phyloP scores from a whole-genome alignment of 257 asterid genomes.

The Solanum ahanhuiri region DNA sequence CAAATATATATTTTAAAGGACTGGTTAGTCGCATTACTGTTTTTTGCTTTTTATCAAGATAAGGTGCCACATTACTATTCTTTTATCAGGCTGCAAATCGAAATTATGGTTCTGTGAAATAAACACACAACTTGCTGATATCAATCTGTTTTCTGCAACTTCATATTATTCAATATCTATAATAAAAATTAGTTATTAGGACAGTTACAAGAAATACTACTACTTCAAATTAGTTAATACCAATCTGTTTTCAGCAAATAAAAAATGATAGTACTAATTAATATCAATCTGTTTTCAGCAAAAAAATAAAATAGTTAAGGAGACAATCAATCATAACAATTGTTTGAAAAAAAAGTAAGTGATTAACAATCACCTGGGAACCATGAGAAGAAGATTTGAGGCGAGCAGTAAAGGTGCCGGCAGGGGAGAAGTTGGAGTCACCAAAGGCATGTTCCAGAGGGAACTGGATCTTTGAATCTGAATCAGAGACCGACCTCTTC shows the following conservation, averaged over 20 bases:
- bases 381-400: constrained; percentile 69
- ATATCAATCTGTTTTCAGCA: not conserved
- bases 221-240: not conserved
- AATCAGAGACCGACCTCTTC: constrained; percentile 43
- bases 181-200: not conserved
- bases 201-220: not conserved
- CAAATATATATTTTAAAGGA: not conserved
- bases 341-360: not conserved
- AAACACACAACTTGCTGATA: not conserved
- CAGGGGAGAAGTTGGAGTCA: constrained; percentile 69
- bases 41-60: not conserved
- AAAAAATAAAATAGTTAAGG: not conserved
- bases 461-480: constrained; percentile 76
- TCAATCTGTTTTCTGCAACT: not conserved
- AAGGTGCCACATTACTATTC: not conserved
- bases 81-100: not conserved
- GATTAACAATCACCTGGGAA: constrained; percentile 43
- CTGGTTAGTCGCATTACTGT: not conserved
- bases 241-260: not conserved
- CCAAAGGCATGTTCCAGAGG: constrained; percentile 86
- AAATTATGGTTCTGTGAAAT: not conserved
- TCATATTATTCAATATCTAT: not conserved
- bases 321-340: not conserved
- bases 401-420: constrained; percentile 91
- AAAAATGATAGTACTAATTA: not conserved